Percentiles rank a stretch among this genome's conserved stretches.
phyloP scores from a whole-genome alignment of 306 rosid species.

The Quercus suber region DNA sequence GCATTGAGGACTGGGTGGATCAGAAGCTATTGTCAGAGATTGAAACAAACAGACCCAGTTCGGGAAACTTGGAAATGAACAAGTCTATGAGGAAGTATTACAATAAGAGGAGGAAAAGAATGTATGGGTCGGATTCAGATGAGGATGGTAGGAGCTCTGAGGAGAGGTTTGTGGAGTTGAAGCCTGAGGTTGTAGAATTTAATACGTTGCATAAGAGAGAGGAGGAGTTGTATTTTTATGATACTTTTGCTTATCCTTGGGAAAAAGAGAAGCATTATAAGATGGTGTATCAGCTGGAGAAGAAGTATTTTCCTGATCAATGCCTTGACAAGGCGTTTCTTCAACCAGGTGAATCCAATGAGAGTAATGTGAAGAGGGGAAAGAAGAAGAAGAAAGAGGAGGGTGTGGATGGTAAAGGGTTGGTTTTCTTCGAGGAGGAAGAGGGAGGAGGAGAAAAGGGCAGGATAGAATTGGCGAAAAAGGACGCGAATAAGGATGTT shows the following conservation, averaged over 20 bases:
- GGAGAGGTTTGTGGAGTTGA: conserved; percentile 63
- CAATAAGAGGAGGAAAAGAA: conserved; percentile 68
- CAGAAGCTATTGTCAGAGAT: conserved; percentile 44
- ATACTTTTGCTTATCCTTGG: conserved; percentile 79
- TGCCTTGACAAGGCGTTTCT: conserved; percentile 85
- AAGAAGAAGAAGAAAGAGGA: conserved; percentile 30
- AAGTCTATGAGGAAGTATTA: conserved; percentile 81
- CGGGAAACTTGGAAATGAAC: conserved; percentile 44
- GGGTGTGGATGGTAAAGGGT: conserved; percentile 32
- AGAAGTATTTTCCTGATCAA: conserved; percentile 79
- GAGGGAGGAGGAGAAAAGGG: conserved; percentile 12
- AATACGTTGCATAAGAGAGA: conserved; percentile 68
- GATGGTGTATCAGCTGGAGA: conserved; percentile 94
- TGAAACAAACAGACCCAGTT: conserved; percentile 19
- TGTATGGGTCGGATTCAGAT: conserved; percentile 85
- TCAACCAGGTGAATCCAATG: conserved; percentile 63
- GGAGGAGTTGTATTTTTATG: conserved; percentile 78
- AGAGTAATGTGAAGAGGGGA: conserved; percentile 19
- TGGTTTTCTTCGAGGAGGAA: conserved; percentile 67
- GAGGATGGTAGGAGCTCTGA: conserved; percentile 40
- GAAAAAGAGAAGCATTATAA: conserved; percentile 89
- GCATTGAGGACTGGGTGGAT: conserved; percentile 63
- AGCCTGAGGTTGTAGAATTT: conserved; percentile 79
- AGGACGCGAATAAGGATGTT: conserved; percentile 28
- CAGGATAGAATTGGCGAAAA: conserved; percentile 20